A percentile compares a stretch with the other conserved stretches of the same genome.
phyloP scores from a whole-genome alignment of 306 rosid species.

The Cotoneaster glaucophyllus region DNA sequence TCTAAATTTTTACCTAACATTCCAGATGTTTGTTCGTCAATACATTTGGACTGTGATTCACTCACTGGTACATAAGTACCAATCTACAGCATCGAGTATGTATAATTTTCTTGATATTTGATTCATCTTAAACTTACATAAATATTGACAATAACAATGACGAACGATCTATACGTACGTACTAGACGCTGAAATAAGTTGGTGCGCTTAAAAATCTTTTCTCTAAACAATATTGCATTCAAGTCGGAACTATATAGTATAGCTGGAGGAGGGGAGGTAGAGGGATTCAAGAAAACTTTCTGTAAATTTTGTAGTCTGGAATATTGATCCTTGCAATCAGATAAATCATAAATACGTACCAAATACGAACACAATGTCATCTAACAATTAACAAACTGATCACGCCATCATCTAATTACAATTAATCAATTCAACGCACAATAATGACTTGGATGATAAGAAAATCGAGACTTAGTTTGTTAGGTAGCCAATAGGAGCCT shows the following conservation, averaged over 20 bases:
- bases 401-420: background rate
- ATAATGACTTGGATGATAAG: background rate
- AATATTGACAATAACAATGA: background rate
- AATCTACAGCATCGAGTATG: background rate
- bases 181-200: background rate
- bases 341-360: background rate
- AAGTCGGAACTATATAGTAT: background rate
- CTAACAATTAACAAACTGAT: background rate
- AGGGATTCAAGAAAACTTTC: background rate
- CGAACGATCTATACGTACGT: no score
- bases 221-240: background rate
- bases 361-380: background rate
- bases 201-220: background rate
- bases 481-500: background rate
- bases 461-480: background rate
- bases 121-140: background rate
- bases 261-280: background rate
- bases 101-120: background rate
- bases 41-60: background rate
- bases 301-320: background rate
- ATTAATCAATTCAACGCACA: background rate
- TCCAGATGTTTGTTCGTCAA: background rate
- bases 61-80: background rate
- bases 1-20: background rate
- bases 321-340: background rate